Evolutionary conservation across 768 basidiomycete species (phyloP), one percentile per base, ranked within the genome.

Genomic region (Russula virescens): DNA sequence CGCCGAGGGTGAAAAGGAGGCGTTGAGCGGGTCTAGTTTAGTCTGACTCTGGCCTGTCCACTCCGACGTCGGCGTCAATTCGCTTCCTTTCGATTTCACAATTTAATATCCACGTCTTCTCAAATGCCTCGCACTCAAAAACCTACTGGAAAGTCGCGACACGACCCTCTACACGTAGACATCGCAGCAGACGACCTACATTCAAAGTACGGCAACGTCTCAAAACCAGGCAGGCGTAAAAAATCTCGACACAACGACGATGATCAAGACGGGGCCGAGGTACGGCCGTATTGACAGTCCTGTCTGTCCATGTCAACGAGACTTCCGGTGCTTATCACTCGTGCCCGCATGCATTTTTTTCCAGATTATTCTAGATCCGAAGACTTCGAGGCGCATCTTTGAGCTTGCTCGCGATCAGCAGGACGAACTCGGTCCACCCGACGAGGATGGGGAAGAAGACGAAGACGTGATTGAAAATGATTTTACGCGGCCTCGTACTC

Each of bases 331-430:
- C 35, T 19, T 28, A 38, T 19, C 26, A 34, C 57, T 48, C 48
- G 38, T 58, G 28, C 28, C 59, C 8, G 3, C 31, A 31, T 31
- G 31, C 38, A 11, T 21, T 50, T 48, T 45, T 38, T 40, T 66
- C n/a, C n/a, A 95, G 92, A 79, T 76, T 48, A 83, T 85, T 21
- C 73, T 94, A 64, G 91, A 94, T 71, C 81, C 87, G 3, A 91
- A 88, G 74, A 88, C 87, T 7, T 96, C 94, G 0, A 80, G 81
- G 62, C 87, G 85, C 68, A 97, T 99, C 53, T 88, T 99, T 67
- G 89, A 94, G 72, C 83, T 99, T 59, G 96, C 96, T 18, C 81
- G 83, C 71, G 88, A 91, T 68, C 96, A 99, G 74, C 94, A 98
- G 75, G 88, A 93, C 72, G 94, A 98, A 71, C 74, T 95, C 4